These are phyloP conservation scores for Metrosideros polymorpha DNA, from an alignment of 441 rosid species.

Conservation along the genomic window DNA sequence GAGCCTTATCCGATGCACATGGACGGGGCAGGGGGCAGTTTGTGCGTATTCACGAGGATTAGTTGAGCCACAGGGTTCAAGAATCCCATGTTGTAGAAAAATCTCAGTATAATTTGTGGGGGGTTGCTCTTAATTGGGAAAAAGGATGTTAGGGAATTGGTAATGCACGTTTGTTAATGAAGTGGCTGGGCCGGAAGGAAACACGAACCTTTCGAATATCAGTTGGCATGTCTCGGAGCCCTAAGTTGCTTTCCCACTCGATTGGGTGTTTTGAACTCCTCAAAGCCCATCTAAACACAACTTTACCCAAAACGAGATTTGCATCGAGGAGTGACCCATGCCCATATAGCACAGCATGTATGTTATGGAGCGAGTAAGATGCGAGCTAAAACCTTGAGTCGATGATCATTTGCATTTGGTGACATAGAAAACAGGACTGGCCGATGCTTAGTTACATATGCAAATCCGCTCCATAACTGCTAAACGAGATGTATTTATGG, in stretches of 20 bases:
- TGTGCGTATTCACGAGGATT: not conserved
- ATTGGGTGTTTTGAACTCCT: not conserved
- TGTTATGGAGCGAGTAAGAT: not conserved
- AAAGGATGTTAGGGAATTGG: not conserved
- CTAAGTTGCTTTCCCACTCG: not conserved
- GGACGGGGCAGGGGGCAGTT: accelerated
- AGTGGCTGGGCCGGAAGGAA: not conserved
- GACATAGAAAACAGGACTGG: not conserved
- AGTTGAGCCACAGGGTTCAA: not conserved
- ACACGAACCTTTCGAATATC: not conserved
- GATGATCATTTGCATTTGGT: not conserved
- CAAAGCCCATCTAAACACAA: not conserved
- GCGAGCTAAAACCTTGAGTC: not conserved
- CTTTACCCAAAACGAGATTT: not conserved
- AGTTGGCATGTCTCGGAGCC: not conserved
- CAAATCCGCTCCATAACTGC: not conserved
- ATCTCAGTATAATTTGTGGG: not conserved
- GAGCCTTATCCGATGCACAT: not conserved
- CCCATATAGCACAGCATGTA: not conserved
- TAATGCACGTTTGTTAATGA: not conserved
- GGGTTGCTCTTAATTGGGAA: not conserved
- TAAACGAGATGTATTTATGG: not conserved
- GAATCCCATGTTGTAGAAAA: not conserved
- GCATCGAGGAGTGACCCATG: not conserved
- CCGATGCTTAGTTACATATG: not conserved